phyloP scores from a whole-genome alignment of 1,139 yeast genomes.

The Dujonia santamariae region DNA sequence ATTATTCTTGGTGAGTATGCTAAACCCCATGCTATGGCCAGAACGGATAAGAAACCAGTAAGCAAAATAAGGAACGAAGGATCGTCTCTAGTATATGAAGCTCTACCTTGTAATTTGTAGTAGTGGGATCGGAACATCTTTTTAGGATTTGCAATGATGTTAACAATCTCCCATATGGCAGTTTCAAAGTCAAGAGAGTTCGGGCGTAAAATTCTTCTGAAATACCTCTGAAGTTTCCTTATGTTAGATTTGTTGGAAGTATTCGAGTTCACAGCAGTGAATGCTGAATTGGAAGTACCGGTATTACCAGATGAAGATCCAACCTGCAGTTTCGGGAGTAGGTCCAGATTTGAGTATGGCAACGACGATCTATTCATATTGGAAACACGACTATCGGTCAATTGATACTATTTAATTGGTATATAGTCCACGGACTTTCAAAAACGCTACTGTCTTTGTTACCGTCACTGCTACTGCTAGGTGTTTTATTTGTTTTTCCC shows the following conservation, averaged over 20 bases:
- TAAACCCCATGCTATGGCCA: conserved; percentile 90
- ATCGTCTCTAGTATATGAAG: conserved; percentile 80
- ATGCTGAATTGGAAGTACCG: neutral
- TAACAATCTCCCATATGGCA: conserved; percentile 86
- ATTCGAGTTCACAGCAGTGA: conserved; percentile 1
- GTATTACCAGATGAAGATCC: neutral
- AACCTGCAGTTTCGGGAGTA: conserved; percentile 27
- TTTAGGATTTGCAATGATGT: conserved; percentile 70
- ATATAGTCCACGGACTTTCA: too few relatives aligned
- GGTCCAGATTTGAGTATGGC: conserved; percentile 39
- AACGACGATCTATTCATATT: conserved; percentile 22
- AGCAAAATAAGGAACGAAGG: conserved; percentile 81
- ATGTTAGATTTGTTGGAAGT: conserved; percentile 5
- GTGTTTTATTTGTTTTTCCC: too few relatives aligned
- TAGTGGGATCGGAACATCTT: conserved; percentile 80
- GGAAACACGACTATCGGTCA: too few relatives aligned
- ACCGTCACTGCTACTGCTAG: too few relatives aligned
- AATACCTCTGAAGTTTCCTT: conserved; percentile 23
- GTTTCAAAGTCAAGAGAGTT: conserved; percentile 87
- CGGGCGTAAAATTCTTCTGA: conserved; percentile 57
- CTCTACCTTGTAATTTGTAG: conserved; percentile 45
- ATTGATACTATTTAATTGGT: too few relatives aligned
- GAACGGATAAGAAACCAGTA: conserved; percentile 58
- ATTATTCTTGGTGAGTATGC: conserved; percentile 66
- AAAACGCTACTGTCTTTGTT: too few relatives aligned